Conservation (phyloP, 2,329 filamentous ascomycete genomes). For the Fusarium palustre region DNA sequence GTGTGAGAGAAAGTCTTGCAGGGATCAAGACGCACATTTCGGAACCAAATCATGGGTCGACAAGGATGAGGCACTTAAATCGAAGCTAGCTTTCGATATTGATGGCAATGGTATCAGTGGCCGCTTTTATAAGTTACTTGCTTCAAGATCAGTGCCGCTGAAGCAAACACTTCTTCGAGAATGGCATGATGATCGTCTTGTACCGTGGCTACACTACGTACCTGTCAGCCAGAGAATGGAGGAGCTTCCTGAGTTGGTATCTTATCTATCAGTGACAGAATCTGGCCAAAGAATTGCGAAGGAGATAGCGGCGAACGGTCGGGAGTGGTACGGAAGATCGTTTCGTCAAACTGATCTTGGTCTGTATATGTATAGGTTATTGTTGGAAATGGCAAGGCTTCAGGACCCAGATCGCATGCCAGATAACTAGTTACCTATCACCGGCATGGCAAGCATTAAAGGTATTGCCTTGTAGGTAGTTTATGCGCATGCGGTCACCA, state of each 20-base stretch:
- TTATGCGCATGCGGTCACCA: fast-evolving
- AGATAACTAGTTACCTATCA: fast-evolving
- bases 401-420: fast-evolving
- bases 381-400: not conserved
- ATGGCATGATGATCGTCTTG: not conserved
- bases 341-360: not conserved
- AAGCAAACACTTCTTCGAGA: not conserved
- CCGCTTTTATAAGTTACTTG: not conserved
- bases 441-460: fast-evolving
- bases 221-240: not conserved
- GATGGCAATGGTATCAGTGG: not conserved
- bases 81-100: not conserved
- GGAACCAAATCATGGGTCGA: not conserved
- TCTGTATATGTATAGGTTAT: not conserved
- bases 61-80: not conserved
- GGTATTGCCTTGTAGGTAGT: fast-evolving
- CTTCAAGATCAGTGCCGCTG: not conserved
- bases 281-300: not conserved
- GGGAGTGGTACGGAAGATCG: not conserved
- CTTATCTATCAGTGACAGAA: fast-evolving
- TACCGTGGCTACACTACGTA: not conserved
- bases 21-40: not conserved
- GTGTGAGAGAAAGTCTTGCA: not conserved
- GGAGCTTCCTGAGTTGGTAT: not conserved
- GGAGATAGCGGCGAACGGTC: fast-evolving